These are phyloP conservation scores for Collariella sp. DNA, from an alignment of 495 filamentous ascomycete species.

Conservation along the genomic window DNA sequence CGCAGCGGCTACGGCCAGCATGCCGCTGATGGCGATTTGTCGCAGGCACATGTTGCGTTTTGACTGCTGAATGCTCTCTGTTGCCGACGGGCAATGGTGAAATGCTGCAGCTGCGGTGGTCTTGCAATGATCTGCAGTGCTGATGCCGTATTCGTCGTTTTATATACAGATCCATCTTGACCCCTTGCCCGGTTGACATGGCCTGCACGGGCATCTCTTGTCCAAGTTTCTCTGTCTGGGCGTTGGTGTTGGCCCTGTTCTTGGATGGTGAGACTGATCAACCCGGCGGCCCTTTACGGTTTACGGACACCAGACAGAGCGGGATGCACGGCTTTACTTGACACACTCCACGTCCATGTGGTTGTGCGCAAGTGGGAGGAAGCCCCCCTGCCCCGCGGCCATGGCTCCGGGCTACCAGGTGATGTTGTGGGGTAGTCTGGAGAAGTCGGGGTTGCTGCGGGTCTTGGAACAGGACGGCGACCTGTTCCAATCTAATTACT, in stretches of 20 bases:
- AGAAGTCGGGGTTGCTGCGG: not conserved
- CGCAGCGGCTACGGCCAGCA: not conserved
- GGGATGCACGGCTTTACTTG: not conserved
- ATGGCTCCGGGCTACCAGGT: too few species aligned
- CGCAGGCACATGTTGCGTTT: not conserved
- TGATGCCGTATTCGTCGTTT: not conserved
- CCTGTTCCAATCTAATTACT: not conserved
- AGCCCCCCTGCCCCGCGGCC: not conserved
- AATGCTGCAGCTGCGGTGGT: not conserved
- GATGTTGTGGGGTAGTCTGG: too few species aligned
- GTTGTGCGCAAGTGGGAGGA: not conserved
- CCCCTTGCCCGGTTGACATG: not conserved
- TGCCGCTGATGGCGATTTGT: conserved; percentile 2
- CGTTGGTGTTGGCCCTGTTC: not conserved
- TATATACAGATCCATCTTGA: not conserved
- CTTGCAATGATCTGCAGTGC: not conserved
- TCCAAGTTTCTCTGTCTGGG: not conserved
- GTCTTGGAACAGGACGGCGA: not conserved
- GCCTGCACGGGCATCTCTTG: not conserved
- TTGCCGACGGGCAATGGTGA: not conserved
- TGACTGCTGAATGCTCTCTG: not conserved
- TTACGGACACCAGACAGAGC: not conserved
- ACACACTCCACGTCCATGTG: not conserved
- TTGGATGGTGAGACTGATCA: not conserved
- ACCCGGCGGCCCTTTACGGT: not conserved